Conservation (phyloP, 2,329 filamentous ascomycete genomes). For the Diaporthe batatas region DNA sequence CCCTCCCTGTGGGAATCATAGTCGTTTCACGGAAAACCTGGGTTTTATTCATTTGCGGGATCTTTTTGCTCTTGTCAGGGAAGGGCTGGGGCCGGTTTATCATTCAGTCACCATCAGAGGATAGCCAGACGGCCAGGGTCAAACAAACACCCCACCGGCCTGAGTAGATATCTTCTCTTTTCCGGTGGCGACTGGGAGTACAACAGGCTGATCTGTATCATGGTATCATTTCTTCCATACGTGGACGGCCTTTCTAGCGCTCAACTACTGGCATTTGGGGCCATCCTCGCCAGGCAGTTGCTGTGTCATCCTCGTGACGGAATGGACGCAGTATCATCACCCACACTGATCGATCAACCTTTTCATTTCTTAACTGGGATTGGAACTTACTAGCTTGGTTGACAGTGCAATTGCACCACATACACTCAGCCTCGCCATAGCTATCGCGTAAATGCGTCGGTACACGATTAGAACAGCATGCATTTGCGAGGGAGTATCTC, state of each 20-base stretch:
- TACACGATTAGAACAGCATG: neutral
- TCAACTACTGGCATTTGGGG: slow-evolving; percentile 2
- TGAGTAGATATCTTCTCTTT: neutral
- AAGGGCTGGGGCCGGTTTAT: neutral
- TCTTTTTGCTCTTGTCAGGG: neutral
- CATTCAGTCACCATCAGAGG: neutral
- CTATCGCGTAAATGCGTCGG: neutral
- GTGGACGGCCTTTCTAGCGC: slow-evolving; percentile 25
- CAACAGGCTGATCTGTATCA: slow-evolving; percentile 16
- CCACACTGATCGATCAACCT: neutral
- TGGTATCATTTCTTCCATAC: slow-evolving; percentile 20
- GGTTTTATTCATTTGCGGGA: neutral
- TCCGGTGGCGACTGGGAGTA: neutral
- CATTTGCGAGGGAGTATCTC: slow-evolving; percentile 11
- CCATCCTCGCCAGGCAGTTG: neutral
- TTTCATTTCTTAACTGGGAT: neutral
- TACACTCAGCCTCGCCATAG: neutral
- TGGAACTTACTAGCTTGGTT: neutral
- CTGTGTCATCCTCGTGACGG: slow-evolving; percentile 2
- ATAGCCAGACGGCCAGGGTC: neutral
- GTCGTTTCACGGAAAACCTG: neutral
- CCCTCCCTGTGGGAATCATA: neutral
- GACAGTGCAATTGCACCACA: neutral
- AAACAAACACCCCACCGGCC: neutral
- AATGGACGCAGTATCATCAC: neutral